These are phyloP conservation scores for Phaeophleospora eucalypticola DNA, from an alignment of 2,329 filamentous ascomycete species.

Conservation along the genomic window DNA sequence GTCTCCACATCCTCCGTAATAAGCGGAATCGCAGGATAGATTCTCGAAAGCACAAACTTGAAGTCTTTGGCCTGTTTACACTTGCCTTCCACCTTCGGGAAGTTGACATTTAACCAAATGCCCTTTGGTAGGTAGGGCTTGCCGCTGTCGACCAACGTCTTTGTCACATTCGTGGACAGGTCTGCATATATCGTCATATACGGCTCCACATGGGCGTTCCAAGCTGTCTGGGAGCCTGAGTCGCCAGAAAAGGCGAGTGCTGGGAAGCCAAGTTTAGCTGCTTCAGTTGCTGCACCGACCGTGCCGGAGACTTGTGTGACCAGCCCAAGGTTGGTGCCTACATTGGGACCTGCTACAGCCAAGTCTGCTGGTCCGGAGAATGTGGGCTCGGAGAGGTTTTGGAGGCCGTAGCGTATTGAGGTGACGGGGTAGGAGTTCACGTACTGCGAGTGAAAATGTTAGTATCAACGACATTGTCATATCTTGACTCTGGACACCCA, in stretches of 20 bases:
- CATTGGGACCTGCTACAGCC: conserved; percentile 63
- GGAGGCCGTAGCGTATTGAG: conserved; percentile 59
- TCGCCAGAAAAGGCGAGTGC: conserved; percentile 65
- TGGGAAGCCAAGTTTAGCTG: conserved; percentile 55
- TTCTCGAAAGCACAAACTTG: conserved; percentile 60
- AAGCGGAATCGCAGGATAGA: conserved; percentile 45
- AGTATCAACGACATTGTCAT: background rate
- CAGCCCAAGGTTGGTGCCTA: conserved; percentile 56
- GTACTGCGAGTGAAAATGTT: conserved; percentile 50
- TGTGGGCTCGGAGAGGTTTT: conserved; percentile 50
- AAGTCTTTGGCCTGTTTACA: conserved; percentile 55
- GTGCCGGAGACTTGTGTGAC: conserved; percentile 60
- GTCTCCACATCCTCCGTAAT: conserved; percentile 51
- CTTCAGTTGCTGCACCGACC: conserved; percentile 61
- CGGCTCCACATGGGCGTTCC: conserved; percentile 47
- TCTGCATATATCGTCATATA: conserved; percentile 61
- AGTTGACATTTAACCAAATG: conserved; percentile 65
- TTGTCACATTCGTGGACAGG: conserved; percentile 56
- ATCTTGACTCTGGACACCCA: conserved; percentile 4
- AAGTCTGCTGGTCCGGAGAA: conserved; percentile 58
- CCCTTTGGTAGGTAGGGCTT: conserved; percentile 59
- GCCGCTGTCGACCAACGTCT: conserved; percentile 52
- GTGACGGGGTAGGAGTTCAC: conserved; percentile 68
- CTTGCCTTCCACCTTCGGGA: conserved; percentile 49
- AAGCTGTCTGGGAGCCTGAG: conserved; percentile 49